These are phyloP conservation scores for Phaeosphaeriaceae sp. DNA, from an alignment of 2,329 filamentous ascomycete genomes.

Conservation along the genomic window DNA sequence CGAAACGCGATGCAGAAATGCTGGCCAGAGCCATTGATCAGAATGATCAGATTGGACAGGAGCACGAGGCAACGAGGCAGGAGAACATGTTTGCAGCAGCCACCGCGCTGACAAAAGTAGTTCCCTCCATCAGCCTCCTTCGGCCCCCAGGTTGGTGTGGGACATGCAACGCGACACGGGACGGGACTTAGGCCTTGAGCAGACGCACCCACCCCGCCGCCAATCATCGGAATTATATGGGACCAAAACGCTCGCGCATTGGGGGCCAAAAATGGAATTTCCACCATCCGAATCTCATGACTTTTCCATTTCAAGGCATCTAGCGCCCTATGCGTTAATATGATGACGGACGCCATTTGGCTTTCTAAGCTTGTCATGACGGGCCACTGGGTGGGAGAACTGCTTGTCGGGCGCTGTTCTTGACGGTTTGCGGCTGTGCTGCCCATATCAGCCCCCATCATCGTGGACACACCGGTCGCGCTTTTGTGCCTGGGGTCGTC, in stretches of 20 bases:
- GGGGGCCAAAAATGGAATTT: conserved; percentile 2
- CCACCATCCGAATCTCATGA: background rate
- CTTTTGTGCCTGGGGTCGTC: conserved; percentile 26
- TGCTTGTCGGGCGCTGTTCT: background rate
- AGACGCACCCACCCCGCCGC: background rate
- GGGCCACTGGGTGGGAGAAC: background rate
- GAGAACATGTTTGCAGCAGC: conserved; percentile 21
- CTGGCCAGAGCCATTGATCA: conserved; percentile 20
- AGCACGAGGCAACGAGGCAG: conserved; percentile 15
- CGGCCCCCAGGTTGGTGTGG: conserved; percentile 36
- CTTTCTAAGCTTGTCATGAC: background rate
- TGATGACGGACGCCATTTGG: background rate
- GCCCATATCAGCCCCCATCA: conserved; percentile 12
- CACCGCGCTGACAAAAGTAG: conserved; percentile 16
- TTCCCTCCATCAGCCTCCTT: conserved; percentile 18
- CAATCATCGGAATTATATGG: background rate
- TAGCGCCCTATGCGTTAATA: conserved; percentile 5
- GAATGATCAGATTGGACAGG: conserved; percentile 1
- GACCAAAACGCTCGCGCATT: conserved; percentile 1
- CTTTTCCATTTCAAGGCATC: background rate
- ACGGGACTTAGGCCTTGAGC: conserved; percentile 3
- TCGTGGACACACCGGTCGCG: conserved; percentile 3
- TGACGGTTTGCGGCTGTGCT: conserved; percentile 31
- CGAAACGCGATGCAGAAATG: conserved; percentile 8
- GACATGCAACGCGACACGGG: conserved; percentile 12